Evolutionary conservation across 805 yeast species (phyloP), one percentile per base, ranked within the genome.

Genomic region (Candida tallmaniae): DNA sequence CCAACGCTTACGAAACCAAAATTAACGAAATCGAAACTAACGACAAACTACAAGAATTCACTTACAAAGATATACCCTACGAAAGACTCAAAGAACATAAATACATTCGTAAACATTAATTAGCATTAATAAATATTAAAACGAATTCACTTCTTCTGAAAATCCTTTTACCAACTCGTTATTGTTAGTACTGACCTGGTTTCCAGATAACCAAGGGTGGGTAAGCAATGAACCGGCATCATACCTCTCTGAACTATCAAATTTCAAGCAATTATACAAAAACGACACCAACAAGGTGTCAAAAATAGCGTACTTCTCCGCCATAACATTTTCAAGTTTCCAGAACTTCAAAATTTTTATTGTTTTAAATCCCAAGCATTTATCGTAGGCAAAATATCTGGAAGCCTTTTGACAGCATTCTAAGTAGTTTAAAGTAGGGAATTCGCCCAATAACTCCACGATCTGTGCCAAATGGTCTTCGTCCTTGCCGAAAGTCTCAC

Each of bases 401-500:
- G 63, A 46, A 10, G 69, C 50, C 35, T 59, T 53, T 38, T 56
- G 54, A 45, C 74, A 68, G 37, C 58, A 56, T 27, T 52, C 48
- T 18, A 74, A 50, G 45, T 62, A 72, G 12, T 63, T 68, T 29
- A 54, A 54, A 3, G 50, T 39, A 4, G 70, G 70, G 24, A 71
- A 68, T 24, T 49, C 53, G 2, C 73, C 70, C 18, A 73, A 49
- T 31, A 78, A 49, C 49, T 79, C 84, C 24, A 78, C 65, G 11
- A 90, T 86, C 57, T 93, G 97, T 0, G 97, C 97, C 47, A 93
- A 70, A 58, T 90, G 98, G 56, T 90, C 97, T 51, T 89, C 97
- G 56, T 88, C 95, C 52, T 88, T 89, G 32, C 79, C 56, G 58
- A 86, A 89, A 4, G 82, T 65, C 34, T 73, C 75, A 2, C 88